Evolutionary conservation across 768 basidiomycete genomes (phyloP), one percentile per base, ranked within the genome.

Genomic region (Boletus tomentosulus): DNA sequence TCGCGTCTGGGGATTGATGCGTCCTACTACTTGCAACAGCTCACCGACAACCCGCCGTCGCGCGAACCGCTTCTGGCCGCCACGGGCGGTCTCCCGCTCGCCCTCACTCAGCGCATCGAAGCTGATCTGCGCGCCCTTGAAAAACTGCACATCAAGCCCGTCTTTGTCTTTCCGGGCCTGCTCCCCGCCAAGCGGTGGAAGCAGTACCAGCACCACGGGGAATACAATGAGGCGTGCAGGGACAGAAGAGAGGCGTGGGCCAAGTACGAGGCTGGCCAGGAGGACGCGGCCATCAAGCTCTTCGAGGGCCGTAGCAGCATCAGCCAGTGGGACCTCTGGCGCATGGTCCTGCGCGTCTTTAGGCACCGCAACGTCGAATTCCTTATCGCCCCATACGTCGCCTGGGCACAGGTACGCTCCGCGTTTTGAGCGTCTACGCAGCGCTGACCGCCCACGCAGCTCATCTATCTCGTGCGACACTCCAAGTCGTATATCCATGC

Each of bases 1-100:
- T 91, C 94, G 49, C 88, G 97, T 43, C 86, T 99, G 27, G 97
- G 97, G 31, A 97, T 99, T 67, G 96, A 99, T 79, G 94, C 93
- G 3, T 86, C 88, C 3, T 86, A 87, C 71, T 99, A 98, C 73
- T 78, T 99, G 38, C 79, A 86, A 50, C 77, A 80, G 43, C 78
- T 98, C 59, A 85, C 86, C 15, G 88, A 92, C 51, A 83, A 76
- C 55, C 82, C 89, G 1, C 76, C 83, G 1, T 84, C 92, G 16
- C 82, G 89, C 33, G 97, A 99, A 75, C 89, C 94, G 13, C 82
- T 98, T 33, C 83, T 98, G 12, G 90, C 95, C 0, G 94, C 96
- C 1, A 96, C 95, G 2, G 97, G 97, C 19, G 97, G 97, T 37
- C 81, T 95, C 16, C 97, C 96, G 1, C 80, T 98, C 53, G 87